These are phyloP conservation scores for Saccharomyces jurei DNA, from an alignment of 805 yeast genomes.

Conservation along the genomic window DNA sequence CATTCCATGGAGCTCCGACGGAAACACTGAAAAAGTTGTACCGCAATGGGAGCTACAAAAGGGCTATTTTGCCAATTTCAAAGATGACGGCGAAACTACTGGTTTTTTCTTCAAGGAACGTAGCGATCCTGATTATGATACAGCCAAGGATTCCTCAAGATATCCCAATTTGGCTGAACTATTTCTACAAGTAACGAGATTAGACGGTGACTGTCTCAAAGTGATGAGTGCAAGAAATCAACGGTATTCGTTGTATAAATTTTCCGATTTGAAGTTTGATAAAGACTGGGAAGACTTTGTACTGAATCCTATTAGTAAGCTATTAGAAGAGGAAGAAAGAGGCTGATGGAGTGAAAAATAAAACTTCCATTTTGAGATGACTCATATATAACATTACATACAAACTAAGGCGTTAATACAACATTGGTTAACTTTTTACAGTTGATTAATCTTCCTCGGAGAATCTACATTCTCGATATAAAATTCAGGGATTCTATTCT, in stretches of 20 bases:
- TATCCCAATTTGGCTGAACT: conserved; percentile 44
- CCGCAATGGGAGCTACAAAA: background rate
- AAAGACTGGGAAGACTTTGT: conserved; percentile 41
- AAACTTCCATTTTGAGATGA: background rate
- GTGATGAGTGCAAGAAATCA: conserved; percentile 41
- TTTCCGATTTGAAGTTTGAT: conserved; percentile 55
- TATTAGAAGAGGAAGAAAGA: background rate
- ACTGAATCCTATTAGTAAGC: conserved; percentile 11
- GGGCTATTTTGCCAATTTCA: conserved; percentile 1
- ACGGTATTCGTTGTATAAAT: conserved; percentile 41
- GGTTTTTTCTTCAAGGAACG: conserved; percentile 75
- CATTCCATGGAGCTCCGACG: conserved; percentile 39
- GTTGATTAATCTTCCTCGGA: background rate
- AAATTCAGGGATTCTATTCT: conserved; percentile 7
- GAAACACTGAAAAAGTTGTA: conserved; percentile 18
- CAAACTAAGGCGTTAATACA: background rate
- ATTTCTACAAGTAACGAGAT: conserved; percentile 37
- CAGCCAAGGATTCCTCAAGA: conserved; percentile 14
- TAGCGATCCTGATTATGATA: conserved; percentile 60
- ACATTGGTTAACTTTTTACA: background rate
- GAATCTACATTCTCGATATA: conserved; percentile 5
- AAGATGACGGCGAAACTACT: conserved; percentile 40
- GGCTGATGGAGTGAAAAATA: background rate
- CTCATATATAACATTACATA: background rate
- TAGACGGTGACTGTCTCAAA: conserved; percentile 32